Conservation (phyloP, 495 filamentous ascomycete genomes). For the Cetradonia linearis region DNA sequence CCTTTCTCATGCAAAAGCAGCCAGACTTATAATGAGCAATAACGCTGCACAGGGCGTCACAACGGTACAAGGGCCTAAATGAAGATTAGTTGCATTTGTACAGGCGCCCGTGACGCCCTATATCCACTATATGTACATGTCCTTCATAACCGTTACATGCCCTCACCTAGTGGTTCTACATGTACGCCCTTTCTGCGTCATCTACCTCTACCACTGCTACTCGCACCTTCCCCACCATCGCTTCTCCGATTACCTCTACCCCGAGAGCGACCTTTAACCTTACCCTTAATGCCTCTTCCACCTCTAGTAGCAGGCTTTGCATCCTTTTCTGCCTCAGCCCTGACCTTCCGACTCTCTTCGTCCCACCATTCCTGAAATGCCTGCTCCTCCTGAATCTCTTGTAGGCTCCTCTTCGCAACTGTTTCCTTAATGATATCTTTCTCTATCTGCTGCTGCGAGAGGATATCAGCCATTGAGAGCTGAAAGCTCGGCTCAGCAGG, state of each 20-base stretch:
- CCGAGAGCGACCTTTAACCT: conserved; percentile 29
- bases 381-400: conserved; percentile 94
- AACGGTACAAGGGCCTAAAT: not conserved
- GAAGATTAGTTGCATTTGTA: not conserved
- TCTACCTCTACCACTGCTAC: conserved; percentile 9
- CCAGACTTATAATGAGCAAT: not conserved
- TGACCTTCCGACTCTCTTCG: conserved; percentile 64
- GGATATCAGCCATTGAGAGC: conserved; percentile 75
- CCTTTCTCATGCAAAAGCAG: not conserved
- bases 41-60: not conserved
- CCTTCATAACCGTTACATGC: not conserved
- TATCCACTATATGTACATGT: not conserved
- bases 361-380: conserved; percentile 99
- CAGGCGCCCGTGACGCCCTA: not conserved
- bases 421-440: conserved; percentile 75
- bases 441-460: conserved; percentile 73
- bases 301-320: conserved; percentile 23
- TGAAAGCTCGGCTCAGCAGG: conserved; percentile 49
- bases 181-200: not conserved
- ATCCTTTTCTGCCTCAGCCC: conserved; percentile 52
- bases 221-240: conserved; percentile 27
- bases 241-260: conserved; percentile 20
- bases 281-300: conserved; percentile 15
- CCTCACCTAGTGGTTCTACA: not conserved
- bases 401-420: conserved; percentile 69